Percentiles rank a stretch among this genome's conserved stretches.
These are phyloP conservation scores for Ophiostoma australiae DNA, from an alignment of 2,329 filamentous ascomycete species.

Conservation along the genomic window DNA sequence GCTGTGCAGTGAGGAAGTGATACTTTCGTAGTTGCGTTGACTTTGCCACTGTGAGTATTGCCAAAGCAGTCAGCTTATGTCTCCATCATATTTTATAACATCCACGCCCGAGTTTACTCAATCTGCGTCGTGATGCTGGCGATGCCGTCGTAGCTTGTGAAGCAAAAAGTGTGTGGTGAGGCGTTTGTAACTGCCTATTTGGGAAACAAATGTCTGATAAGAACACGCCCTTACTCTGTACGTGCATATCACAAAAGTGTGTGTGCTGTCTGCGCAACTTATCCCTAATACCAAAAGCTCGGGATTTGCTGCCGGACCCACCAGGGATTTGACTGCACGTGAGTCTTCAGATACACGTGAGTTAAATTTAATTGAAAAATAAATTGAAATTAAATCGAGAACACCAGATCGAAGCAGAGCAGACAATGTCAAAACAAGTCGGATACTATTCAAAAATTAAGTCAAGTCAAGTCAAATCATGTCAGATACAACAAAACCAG, in stretches of 20 bases:
- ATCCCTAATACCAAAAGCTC: conserved; percentile 18
- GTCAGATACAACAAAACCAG: background rate
- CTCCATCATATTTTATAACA: too few relatives aligned
- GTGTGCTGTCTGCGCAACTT: background rate
- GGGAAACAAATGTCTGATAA: background rate
- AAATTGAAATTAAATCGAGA: background rate
- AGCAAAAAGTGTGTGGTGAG: background rate
- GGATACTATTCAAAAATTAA: background rate
- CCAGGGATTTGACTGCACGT: background rate
- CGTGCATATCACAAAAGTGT: background rate
- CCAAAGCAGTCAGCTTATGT: background rate
- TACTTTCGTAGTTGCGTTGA: background rate
- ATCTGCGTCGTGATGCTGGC: background rate
- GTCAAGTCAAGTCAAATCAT: background rate
- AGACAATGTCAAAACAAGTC: background rate
- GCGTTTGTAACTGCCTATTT: conserved; percentile 3
- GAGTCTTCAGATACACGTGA: background rate
- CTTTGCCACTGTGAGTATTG: background rate
- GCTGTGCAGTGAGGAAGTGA: background rate
- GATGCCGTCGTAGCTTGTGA: background rate
- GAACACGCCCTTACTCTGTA: background rate
- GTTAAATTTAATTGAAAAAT: background rate
- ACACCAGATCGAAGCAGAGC: too few relatives aligned
- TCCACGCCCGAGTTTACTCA: too few relatives aligned
- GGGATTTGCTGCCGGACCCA: conserved; percentile 21